Evolutionary conservation across 345 rosid species (phyloP).

Genomic region (Orychophragmus violaceus): DNA sequence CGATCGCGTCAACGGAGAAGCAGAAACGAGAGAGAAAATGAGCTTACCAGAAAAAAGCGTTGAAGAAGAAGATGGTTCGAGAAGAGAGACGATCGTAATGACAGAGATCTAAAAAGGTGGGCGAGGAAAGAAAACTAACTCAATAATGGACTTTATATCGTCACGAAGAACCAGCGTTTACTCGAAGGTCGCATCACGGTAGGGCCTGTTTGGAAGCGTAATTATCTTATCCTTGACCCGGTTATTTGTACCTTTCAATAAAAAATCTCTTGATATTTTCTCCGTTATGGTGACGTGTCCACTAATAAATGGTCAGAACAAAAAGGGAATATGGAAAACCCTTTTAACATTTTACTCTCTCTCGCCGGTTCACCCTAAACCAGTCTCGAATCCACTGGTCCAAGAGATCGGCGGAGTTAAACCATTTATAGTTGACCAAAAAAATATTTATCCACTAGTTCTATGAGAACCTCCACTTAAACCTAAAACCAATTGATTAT

Average conservation of each 20-base stretch:
- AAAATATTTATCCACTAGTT: too few species aligned
- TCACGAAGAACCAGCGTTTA: slow-evolving; percentile 16
- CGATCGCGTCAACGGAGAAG: slow-evolving; percentile 11
- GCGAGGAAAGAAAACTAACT: neutral
- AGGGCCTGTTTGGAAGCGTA: slow-evolving; percentile 18
- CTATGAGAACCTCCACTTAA: too few species aligned
- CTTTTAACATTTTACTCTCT: neutral
- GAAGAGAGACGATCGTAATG: neutral
- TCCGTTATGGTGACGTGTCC: slow-evolving; percentile 1
- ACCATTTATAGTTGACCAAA: too few species aligned
- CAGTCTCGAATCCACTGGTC: neutral
- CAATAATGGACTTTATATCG: slow-evolving; percentile 2
- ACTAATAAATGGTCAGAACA: neutral
- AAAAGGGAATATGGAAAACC: neutral
- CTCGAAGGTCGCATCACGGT: slow-evolving; percentile 15
- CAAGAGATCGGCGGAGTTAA: neutral
- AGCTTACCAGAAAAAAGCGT: slow-evolving; percentile 26
- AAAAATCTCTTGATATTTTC: neutral
- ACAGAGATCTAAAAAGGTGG: slow-evolving; percentile 2
- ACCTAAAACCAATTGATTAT: too few species aligned
- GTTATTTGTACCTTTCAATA: neutral
- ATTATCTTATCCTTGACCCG: slow-evolving; percentile 18
- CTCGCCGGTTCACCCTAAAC: neutral
- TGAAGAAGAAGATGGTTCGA: neutral
- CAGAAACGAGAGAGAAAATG: neutral